Base-by-base conservation (phyloP, 352 stramenopile species). In the Phytophthora uliginosa region DNA sequence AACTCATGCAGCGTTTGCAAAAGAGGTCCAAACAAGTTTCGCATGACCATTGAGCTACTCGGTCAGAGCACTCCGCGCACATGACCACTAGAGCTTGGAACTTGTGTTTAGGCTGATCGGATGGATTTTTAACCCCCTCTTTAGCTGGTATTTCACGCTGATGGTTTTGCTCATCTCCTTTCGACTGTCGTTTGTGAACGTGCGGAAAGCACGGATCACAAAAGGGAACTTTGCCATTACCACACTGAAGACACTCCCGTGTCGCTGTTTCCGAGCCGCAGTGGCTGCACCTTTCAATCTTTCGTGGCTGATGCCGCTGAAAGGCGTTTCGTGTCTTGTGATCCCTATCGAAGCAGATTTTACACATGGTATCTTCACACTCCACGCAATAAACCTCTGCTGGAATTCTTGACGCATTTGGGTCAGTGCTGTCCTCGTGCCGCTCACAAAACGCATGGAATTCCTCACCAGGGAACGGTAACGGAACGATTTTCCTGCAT, bases 301-400 rank as follows among this genome's bases (percentile, higher is more conserved):
- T 36, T 7, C 69, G 69, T 26, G 59, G 59, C 24, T 77, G 67
- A 33, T 94, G 87, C 7, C 58, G 57, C 42, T 84, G 74, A 24
- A 93, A 87, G 4, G 83, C 74, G 18, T 72, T 60, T 42, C 85
- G 80, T 33, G 78, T 84, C 31, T 69, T 76, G 58, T 94, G 87
- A 53, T 93, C 87, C 24, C 87, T 80, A 6, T 73, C 66, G 65
- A 93, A 94, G 58, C 87, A 94, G 13, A 78, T 59, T 9, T 48
- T 51, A 59, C 85, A 94, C 87, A 91, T 91, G 1, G 74, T 72
- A 64, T 92, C 84, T 75, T 94, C 87, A 53, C 87, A 94, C 50
- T 91, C 81, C 20, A 89, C 59, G 53, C 87, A 94, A 63, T 94
- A 94, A 3, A 91, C 66, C 13, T 80, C 56, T 0, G 87, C 85